Percentiles rank a stretch among this genome's conserved stretches.
Conservation (phyloP, 1,139 yeast species). For the Diutina siamensis region DNA sequence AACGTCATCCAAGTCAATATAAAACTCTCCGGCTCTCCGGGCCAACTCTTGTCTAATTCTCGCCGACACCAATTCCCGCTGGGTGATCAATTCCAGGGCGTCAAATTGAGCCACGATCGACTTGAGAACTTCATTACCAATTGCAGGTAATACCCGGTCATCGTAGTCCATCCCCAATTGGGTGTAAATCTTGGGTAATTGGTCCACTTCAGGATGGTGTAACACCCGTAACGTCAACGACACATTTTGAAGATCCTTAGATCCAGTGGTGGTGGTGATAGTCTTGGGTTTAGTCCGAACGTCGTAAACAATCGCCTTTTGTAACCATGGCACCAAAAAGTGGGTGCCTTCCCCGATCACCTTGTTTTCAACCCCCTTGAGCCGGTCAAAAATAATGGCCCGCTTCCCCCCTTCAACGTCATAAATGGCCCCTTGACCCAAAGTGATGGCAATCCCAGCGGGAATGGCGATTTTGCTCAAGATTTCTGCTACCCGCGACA, state of each 20-base stretch:
- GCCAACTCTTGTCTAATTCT: slow-evolving; percentile 82
- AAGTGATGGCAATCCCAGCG: slow-evolving; percentile 52
- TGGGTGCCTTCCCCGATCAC: slow-evolving; percentile 97
- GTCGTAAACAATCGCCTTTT: slow-evolving; percentile 79
- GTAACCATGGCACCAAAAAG: slow-evolving; percentile 92
- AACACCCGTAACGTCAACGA: slow-evolving; percentile 85
- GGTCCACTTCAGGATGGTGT: slow-evolving; percentile 83
- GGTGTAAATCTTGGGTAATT: slow-evolving; percentile 80
- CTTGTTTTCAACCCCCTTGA: slow-evolving; percentile 73
- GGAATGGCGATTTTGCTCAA: slow-evolving; percentile 52
- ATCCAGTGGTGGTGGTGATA: slow-evolving; percentile 91
- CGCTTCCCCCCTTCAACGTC: slow-evolving; percentile 95
- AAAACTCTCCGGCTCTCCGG: slow-evolving; percentile 77
- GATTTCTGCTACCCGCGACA: slow-evolving; percentile 26
- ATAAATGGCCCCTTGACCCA: slow-evolving; percentile 66
- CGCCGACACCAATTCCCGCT: slow-evolving; percentile 89
- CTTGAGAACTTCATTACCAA: slow-evolving; percentile 92
- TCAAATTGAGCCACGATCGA: slow-evolving; percentile 96
- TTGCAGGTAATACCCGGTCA: slow-evolving; percentile 93
- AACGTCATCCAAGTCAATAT: slow-evolving; percentile 89
- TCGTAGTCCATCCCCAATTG: slow-evolving; percentile 89
- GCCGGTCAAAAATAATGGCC: slow-evolving; percentile 90
- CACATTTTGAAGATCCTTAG: slow-evolving; percentile 94
- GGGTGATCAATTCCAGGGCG: slow-evolving; percentile 95
- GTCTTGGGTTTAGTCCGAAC: slow-evolving; percentile 88